Evolutionary conservation across 2,329 filamentous ascomycete genomes (phyloP), one percentile per base, ranked within the genome.

Genomic region (Fusarium sp.): DNA sequence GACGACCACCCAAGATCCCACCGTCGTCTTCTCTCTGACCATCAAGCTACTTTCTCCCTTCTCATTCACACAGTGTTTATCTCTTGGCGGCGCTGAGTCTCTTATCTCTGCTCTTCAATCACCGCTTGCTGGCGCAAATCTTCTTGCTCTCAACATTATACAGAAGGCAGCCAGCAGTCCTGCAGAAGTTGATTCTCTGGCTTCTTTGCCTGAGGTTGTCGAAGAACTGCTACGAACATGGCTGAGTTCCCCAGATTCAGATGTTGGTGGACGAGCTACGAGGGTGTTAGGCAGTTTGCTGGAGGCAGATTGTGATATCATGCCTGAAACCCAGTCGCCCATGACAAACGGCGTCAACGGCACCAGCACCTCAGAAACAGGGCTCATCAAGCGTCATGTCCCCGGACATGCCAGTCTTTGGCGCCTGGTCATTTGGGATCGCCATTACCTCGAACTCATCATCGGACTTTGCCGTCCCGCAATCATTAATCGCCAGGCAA

Each of bases 41-140:
- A 81, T 82, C 70, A 88, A 86, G 72, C 83, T 90, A 27, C 80
- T 90, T 17, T 76, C 80, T 0, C 85, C 87, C 1, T 76, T 89
- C 3, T 75, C 77, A 37, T 87, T 89, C 70, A 79, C 79, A 5
- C 80, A 85, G 42, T 78, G 83, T 17, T 78, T 89, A 64, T 77
- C 81, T 3, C 75, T 89, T 10, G 85, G 86, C 13, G 82, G 85
- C 23, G 80, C 84, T 41, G 79, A 83, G 8, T 79, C 83, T 15
- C 75, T 90, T 5, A 76, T 87, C 46, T 79, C 80, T 36, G 87
- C 87, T 23, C 79, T 90, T 17, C 75, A 76, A 45, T 88, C 87
- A 2, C 82, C 85, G 2, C 79, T 85, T 1, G 81, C 86, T 1
- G 84, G 85, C 4, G 85, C 85, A 29, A 88, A 87, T 72, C 77